Base-by-base conservation (phyloP, 306 rosid species). In the Canavalia gladiata region DNA sequence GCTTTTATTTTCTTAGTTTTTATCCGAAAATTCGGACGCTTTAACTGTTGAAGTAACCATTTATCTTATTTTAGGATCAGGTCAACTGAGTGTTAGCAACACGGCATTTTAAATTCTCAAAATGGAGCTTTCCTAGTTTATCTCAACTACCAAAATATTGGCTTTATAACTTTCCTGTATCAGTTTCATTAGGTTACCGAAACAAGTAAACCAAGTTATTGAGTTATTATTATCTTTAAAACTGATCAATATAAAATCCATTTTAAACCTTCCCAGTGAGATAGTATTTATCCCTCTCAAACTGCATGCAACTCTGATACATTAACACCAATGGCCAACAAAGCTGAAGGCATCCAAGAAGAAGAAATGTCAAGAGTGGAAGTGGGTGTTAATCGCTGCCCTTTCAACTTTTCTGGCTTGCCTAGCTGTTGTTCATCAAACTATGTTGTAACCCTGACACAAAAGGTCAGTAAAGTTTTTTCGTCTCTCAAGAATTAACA, bases 391-490 rank as follows among this genome's bases (percentile, higher is more conserved):
- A 45, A 7, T 25, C 5, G 60, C 7, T 29, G 11, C 80, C 30
- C 74, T 51, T 25, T 50, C 68, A 52, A 4, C 33, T 12, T 25
- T 33, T 37, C 2, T 7, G 34, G 13, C 66, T 25, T 57, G 50
- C 78, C 46, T 13, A 4, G 5, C 43, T 76, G 81, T 68, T 75
- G 86, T 76, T 51, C 71, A 50, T 72, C 86, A 77, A 68, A 69
- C 34, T n/a, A 43, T 50, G 57, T 35, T 43, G 81, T 33, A 62
- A 70, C 74, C 13, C 29, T 72, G 52, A 2, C 10, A 18, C 83
- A 83, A 43, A 83, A 83, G 83, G 86, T 83, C 33, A 28, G 57
- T 58, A 0, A 49, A 34, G 7, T 79, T 69, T 3, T 28, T 46
- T 30, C 49, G 1, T 39, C 74, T 42, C 41, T 51, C 31, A 41